Percentiles rank a stretch among this genome's conserved stretches.
These are phyloP conservation scores for Heritiera littoralis DNA, from an alignment of 345 rosid genomes.

Conservation along the genomic window DNA sequence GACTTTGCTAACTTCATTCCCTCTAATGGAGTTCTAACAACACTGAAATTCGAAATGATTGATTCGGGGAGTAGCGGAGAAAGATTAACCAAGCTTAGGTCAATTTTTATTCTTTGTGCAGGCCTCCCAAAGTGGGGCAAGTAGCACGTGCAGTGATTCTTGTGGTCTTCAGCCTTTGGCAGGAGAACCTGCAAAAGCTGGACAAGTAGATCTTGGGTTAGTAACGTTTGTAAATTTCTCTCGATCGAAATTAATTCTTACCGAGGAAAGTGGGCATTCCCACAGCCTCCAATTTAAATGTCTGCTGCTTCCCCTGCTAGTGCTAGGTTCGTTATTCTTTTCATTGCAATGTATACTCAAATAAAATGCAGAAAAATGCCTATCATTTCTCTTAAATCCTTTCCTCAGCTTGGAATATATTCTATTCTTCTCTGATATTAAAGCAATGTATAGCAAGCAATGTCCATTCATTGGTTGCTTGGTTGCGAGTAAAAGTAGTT, in stretches of 20 bases:
- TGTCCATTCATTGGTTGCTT: neutral
- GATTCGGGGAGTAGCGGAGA: slow-evolving; percentile 48
- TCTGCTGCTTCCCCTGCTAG: slow-evolving; percentile 41
- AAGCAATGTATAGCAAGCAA: too few species aligned
- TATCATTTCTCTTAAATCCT: neutral
- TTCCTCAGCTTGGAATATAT: neutral
- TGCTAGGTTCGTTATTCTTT: slow-evolving; percentile 43
- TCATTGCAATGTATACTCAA: slow-evolving; percentile 34
- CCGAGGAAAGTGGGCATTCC: slow-evolving; percentile 33
- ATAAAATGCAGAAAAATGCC: slow-evolving; percentile 36
- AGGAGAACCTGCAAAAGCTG: slow-evolving; percentile 46
- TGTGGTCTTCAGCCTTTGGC: slow-evolving; percentile 55
- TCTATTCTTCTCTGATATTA: neutral
- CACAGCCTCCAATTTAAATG: slow-evolving; percentile 20
- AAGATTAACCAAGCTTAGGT: slow-evolving; percentile 49
- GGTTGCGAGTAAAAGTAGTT: neutral
- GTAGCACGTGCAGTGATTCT: slow-evolving; percentile 47
- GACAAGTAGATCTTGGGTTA: slow-evolving; percentile 37
- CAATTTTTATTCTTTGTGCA: slow-evolving; percentile 60
- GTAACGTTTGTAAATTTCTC: slow-evolving; percentile 42
- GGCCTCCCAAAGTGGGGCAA: slow-evolving; percentile 34
- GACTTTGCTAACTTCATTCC: slow-evolving; percentile 49
- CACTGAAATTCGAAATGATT: slow-evolving; percentile 34
- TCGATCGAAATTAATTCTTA: slow-evolving; percentile 26
- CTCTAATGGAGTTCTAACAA: slow-evolving; percentile 55